Evolutionary conservation across 495 filamentous ascomycete genomes (phyloP), one percentile per base, ranked within the genome.

Genomic region (Cryomyces antarcticus): DNA sequence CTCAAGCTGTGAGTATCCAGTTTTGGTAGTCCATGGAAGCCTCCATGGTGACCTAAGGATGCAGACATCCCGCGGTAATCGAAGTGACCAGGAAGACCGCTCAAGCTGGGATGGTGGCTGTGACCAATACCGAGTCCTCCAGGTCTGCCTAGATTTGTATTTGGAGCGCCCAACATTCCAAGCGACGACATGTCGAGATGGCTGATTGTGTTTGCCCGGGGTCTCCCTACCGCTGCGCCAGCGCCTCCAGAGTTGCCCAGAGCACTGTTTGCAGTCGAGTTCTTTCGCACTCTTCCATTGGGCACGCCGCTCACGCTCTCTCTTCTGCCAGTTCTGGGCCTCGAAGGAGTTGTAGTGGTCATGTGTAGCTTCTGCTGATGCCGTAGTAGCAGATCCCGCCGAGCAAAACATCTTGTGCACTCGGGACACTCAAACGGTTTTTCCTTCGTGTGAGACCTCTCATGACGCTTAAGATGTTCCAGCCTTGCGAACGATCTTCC

Each of bases 341-440:
- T 74, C 38, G 85, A 85, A 31, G 88, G 86, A 5, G 89, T 79
- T 0, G 86, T 85, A 1, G 81, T 80, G n/a, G 85, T 92, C 77
- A 93, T 82, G 55, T 99, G 89, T 10, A 99, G 70, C 67, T 99
- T 99, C 68, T 99, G 89, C 65, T 99, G 89, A 62, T 99, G 89
- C 28, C 89, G 73, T 45, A 99, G 66, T 42, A 99, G 72, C 46
- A 99, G 61, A 59, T 99, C 89, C 45, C 89, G 73, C 31, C 89
- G 75, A 30, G 89, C 89, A 65, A 99, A 99, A 68, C 89, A 96
- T 56, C 89, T 66, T 17, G 82, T 69, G 57, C 89, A 99, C 58
- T 96, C 86, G 27, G 88, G 87, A 49, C 89, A 99, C 57, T 94
- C 88, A 56, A 99, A 99, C 2, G 89, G 89, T 66, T 97, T 97